Evolutionary conservation across 1,284 basidiomycete species (phyloP).

Genomic region (Tausonia pullulans): DNA sequence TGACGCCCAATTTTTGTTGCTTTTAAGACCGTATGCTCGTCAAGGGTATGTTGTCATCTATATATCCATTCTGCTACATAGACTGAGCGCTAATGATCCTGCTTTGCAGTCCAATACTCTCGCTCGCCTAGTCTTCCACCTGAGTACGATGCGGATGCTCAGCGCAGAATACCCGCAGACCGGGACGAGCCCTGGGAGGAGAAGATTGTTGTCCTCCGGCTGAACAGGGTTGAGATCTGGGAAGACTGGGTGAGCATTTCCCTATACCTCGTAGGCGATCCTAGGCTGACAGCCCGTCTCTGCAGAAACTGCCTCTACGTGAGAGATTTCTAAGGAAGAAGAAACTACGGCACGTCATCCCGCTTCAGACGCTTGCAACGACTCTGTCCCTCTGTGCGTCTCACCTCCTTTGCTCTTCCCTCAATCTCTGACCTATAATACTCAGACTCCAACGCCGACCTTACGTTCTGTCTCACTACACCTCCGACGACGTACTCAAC

Average conservation of each 20-base stretch:
- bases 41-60: conserved; percentile 35
- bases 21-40: conserved; percentile 68
- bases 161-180: conserved; percentile 5
- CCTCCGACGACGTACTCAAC: conserved; percentile 43
- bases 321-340: conserved; percentile 46
- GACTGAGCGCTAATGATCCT: too few relatives aligned
- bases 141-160: conserved; percentile 51
- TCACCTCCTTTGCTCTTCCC: neutral
- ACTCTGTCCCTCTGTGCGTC: conserved; percentile 49
- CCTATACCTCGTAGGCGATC: neutral
- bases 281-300: neutral
- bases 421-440: too few relatives aligned
- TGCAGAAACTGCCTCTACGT: conserved; percentile 3
- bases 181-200: conserved; percentile 15
- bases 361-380: conserved; percentile 48
- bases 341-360: conserved; percentile 55
- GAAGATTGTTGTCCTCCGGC: conserved; percentile 14
- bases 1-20: conserved; percentile 10
- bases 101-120: conserved; percentile 39
- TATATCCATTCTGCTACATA: too few relatives aligned
- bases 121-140: conserved; percentile 42
- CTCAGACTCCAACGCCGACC: conserved; percentile 57
- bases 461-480: conserved; percentile 64
- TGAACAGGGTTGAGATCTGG: conserved; percentile 13
- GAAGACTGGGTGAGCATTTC: conserved; percentile 10